Evolutionary conservation across 139 green algal genomes (phyloP).

Genomic region (Dunaliella sp.): DNA sequence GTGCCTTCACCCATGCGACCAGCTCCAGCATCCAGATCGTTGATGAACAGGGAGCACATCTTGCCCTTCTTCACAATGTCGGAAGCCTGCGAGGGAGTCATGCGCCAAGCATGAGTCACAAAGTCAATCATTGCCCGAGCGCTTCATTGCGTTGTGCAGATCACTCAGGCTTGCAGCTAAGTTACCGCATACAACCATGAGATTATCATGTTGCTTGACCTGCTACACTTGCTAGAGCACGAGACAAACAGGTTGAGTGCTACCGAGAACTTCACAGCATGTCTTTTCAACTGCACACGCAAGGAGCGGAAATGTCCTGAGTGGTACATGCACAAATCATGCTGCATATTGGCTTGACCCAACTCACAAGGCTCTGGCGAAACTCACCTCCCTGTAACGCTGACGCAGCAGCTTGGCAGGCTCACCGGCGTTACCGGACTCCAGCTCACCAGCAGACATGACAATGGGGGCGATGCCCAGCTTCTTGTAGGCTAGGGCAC

Average conservation of each 20-base stretch:
- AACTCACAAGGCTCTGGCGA: not conserved
- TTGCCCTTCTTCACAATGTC: constrained; percentile 99
- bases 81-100: constrained; percentile 63
- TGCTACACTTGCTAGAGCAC: not conserved
- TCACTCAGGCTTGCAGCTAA: no score
- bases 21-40: constrained; percentile 96
- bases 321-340: no score
- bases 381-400: constrained; percentile 75
- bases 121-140: no score
- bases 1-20: constrained; percentile 95
- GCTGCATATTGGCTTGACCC: not conserved
- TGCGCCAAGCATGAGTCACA: not conserved
- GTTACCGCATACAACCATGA: not conserved
- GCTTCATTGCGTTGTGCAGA: no score
- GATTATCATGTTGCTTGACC: not conserved
- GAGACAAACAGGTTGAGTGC: no score
- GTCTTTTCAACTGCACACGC: not conserved
- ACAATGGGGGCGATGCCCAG: constrained; percentile 96
- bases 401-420: constrained; percentile 97
- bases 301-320: no score
- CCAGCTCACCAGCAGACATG: constrained; percentile 98
- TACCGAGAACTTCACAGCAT: not conserved
- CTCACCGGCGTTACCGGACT: constrained; percentile 98
- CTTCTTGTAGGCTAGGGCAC: constrained; percentile 95
- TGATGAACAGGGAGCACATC: constrained; percentile 99